Evolutionary conservation across 441 rosid species (phyloP), one percentile per base, ranked within the genome.

Genomic region (Gossypium trilobum): DNA sequence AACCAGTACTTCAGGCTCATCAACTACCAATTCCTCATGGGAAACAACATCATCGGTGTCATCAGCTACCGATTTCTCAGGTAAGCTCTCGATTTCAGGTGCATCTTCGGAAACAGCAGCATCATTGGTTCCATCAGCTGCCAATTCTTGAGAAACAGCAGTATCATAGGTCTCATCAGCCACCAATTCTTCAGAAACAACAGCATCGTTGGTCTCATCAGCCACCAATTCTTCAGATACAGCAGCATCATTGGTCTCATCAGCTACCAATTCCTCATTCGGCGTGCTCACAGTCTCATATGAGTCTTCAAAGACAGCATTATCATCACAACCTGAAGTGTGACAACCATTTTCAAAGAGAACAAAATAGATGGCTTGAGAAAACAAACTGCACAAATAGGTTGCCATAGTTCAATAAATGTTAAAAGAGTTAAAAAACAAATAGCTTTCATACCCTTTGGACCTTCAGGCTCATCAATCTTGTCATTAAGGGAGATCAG

Each of bases 401-500:
- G 33, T 29, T 29, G 13, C 0, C 22, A 31, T 60, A 27, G 31
- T 60, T 29, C 17, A 60, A 8, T 10, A 20, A 63, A 63, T 17
- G 8, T 9, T 19, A 8, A 33, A 8, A 33, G 5, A 1, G 9
- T 3, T 3, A 8, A 69, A 69, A 20, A 5, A 29, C n/a, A 48
- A 3, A 39, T 20, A 56, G 13, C 5, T 6, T 23, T 27, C 72
- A 20, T 74, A 84, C 87, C 84, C 17, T 68, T 72, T 57, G 44
- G 54, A n/a, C 50, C 56, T 25, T 73, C 71, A 6, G 74, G 55
- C 72, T 76, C 72, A 10, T 58, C 72, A 56, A 46, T 33, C 65
- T 31, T 64, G 27, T 59, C 71, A 70, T 70, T 56, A 27, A 20
- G 56, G 36, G 36, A 31, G 36, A 31, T 31, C 36, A 31, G 51